These are phyloP conservation scores for Eurotiales sp. DNA, from an alignment of 2,329 filamentous ascomycete genomes.

Conservation along the genomic window DNA sequence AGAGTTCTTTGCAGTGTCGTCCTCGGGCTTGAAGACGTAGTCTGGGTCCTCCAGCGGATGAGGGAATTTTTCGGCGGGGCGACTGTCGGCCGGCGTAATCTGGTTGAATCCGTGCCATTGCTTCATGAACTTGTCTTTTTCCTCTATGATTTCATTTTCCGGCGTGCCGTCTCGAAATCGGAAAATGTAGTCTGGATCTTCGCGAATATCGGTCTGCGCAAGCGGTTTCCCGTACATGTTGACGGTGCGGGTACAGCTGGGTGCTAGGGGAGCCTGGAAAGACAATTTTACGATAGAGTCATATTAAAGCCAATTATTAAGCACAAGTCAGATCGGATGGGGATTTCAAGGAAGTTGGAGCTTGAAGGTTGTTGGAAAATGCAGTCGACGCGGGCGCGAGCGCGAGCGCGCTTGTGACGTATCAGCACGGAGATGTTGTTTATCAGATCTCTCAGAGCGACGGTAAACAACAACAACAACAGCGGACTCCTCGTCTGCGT, in stretches of 20 bases:
- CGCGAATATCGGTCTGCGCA: background rate
- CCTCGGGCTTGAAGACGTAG: background rate
- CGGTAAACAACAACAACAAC: background rate
- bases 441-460: background rate
- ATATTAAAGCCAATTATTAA: background rate
- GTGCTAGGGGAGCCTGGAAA: too few relatives aligned
- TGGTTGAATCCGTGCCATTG: background rate
- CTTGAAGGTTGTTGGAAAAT: background rate
- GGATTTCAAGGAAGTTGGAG: too few relatives aligned
- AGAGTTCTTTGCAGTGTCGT: background rate
- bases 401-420: constrained; percentile 9
- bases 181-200: background rate
- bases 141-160: background rate
- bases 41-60: background rate
- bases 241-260: too few relatives aligned
- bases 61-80: background rate
- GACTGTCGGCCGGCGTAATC: background rate
- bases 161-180: background rate
- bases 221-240: background rate
- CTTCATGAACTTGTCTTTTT: background rate
- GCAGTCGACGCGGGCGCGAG: background rate
- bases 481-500: too few relatives aligned
- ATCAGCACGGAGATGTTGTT: constrained; percentile 4
- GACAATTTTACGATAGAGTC: background rate
- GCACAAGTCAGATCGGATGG: too few relatives aligned